Conservation (phyloP, 176 grass and related monocot genomes). For the Triticum timopheevii region DNA sequence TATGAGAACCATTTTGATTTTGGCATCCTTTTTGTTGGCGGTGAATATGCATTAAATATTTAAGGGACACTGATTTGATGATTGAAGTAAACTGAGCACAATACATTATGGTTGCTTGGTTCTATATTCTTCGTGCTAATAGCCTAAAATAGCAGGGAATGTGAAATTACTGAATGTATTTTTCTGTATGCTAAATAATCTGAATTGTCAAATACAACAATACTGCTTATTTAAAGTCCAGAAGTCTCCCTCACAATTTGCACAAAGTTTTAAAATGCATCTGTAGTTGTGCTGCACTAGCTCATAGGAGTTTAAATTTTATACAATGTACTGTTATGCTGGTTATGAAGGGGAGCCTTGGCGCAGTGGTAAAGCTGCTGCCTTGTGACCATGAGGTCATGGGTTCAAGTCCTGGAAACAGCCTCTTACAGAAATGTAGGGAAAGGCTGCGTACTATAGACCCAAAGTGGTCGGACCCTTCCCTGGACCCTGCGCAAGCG, state of each 20-base stretch:
- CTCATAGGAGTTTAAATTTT: neutral
- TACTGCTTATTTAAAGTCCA: neutral
- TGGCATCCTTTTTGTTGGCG: constrained; percentile 15
- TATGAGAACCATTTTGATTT: neutral
- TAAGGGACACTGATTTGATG: neutral
- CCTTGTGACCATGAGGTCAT: too few relatives aligned
- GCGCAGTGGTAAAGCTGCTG: too few relatives aligned
- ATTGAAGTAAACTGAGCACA: constrained; percentile 2
- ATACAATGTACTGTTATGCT: neutral
- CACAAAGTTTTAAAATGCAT: neutral
- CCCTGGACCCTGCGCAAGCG: too few relatives aligned
- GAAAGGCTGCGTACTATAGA: too few relatives aligned
- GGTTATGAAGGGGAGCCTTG: too few relatives aligned
- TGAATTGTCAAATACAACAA: neutral
- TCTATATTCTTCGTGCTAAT: constrained; percentile 9
- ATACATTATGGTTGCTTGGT: neutral
- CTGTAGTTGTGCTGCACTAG: neutral
- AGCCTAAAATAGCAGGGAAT: neutral
- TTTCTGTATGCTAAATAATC: neutral
- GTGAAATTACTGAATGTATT: neutral
- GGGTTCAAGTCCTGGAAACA: too few relatives aligned
- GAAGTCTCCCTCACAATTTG: neutral
- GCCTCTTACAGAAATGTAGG: too few relatives aligned
- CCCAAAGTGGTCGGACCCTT: too few relatives aligned
- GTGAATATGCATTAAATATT: neutral